Conservation (phyloP, 805 yeast species). For the Hanseniaspora meyeri region DNA sequence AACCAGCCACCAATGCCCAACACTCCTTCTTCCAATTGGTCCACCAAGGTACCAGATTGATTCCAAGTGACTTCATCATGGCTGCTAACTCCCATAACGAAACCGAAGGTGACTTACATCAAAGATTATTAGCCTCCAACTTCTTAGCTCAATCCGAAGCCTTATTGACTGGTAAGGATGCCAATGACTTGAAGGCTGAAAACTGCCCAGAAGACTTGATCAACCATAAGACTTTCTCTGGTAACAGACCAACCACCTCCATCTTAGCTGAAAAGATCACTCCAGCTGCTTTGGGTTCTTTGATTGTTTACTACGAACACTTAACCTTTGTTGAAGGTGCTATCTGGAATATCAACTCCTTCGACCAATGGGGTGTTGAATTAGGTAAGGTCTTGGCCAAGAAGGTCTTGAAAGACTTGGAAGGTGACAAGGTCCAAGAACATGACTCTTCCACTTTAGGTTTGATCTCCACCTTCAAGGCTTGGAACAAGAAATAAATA, state of each 20-base stretch:
- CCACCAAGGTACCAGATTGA: conserved; percentile 96
- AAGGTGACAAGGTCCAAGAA: conserved; percentile 42
- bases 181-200: conserved; percentile 70
- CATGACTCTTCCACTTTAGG: conserved; percentile 91
- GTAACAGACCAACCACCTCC: conserved; percentile 98
- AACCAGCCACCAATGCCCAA: conserved; percentile 97
- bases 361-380: conserved; percentile 99
- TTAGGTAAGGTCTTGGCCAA: conserved; percentile 96
- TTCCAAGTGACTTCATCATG: conserved; percentile 90
- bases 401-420: conserved; percentile 83
- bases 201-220: conserved; percentile 77
- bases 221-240: conserved; percentile 93
- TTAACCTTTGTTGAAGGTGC: conserved; percentile 98
- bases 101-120: conserved; percentile 84
- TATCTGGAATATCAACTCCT: conserved; percentile 97
- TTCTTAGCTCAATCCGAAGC: conserved; percentile 98
- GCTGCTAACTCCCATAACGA: conserved; percentile 99
- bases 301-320: conserved; percentile 96
- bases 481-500: conserved; percentile 39
- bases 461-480: conserved; percentile 88
- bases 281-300: conserved; percentile 89
- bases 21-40: conserved; percentile 99
- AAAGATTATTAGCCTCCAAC: conserved; percentile 96
- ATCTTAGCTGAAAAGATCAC: conserved; percentile 91
- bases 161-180: conserved; percentile 87